A percentile compares a stretch with the other conserved stretches of the same genome.
Conservation (phyloP, 2,329 filamentous ascomycete genomes). For the Aspergillus novofumigatus region DNA sequence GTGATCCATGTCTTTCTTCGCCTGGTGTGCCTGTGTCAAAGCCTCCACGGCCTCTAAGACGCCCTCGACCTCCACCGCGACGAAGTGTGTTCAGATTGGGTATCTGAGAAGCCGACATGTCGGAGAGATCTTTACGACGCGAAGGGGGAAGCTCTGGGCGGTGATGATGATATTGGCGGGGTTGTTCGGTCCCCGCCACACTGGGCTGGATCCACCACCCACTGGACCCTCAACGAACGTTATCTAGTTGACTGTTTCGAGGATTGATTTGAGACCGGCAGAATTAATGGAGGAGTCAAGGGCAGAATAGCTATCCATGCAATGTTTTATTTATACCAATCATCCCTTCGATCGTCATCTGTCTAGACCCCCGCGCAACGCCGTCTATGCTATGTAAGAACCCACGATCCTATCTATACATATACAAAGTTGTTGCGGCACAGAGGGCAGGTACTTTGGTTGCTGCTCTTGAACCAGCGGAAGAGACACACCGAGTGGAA, state of each 20-base stretch:
- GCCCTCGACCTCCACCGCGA: slow-evolving; percentile 47
- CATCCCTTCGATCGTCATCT: neutral
- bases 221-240: neutral
- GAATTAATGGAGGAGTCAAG: neutral
- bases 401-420: slow-evolving; percentile 28
- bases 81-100: slow-evolving; percentile 69
- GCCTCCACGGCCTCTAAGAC: slow-evolving; percentile 43
- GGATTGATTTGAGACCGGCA: neutral
- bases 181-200: neutral
- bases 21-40: slow-evolving; percentile 12
- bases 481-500: slow-evolving; percentile 90
- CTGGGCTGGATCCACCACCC: neutral
- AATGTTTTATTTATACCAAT: neutral
- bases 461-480: slow-evolving; percentile 96
- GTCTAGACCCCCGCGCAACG: neutral
- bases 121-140: slow-evolving; percentile 8
- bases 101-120: slow-evolving; percentile 69
- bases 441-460: slow-evolving; percentile 84
- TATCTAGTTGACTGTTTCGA: neutral
- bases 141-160: slow-evolving; percentile 15
- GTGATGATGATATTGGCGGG: slow-evolving; percentile 14
- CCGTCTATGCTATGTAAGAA: slow-evolving; percentile 9
- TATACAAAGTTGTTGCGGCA: slow-evolving; percentile 83
- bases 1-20: slow-evolving; percentile 25
- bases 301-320: neutral